Evolutionary conservation across 1,284 basidiomycete genomes (phyloP), one percentile per base, ranked within the genome.

Genomic region (Mycena sp.): DNA sequence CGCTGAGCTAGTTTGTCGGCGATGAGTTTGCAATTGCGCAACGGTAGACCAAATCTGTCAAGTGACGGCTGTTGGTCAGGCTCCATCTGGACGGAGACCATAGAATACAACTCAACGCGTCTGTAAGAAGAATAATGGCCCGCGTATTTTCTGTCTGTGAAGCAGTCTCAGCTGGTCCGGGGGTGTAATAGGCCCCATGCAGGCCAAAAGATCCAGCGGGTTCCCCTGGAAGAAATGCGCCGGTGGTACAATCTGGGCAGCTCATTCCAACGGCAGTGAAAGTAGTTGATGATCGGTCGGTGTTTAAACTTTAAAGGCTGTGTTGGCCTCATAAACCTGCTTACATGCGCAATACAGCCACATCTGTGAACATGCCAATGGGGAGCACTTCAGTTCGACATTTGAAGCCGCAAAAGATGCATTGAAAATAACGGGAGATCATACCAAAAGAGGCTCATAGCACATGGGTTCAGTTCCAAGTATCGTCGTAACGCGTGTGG

Each of bases 11-110:
- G 74, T 23, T 77, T 73, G 72, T 91, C 90, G 0, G 90, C 88
- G 7, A 91, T 77, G 58, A 92, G 78, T 70, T 88, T 90, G 69
- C 79, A 79, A 71, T 90, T 91, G 44, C 81, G 80, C 21, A 89
- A 70, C 0, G 75, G 72, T 11, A 89, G 77, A 1, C 87, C 87
- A 65, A 89, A 90, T 2, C 78, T 10, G 12, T 26, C 29, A n/a
- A 4, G 5, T 11, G n/a, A 19, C 11, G 28, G 38, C 16, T n/a
- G 12, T 6, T 3, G 7, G 43, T 29, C 25, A n/a, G 6, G 5
- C 11, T 16, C 12, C 11, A 9, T 19, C 17, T 0, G 17, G 23
- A 43, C n/a, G n/a, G 2, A 43, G 9, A 26, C 14, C 10, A 19
- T 4, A 1, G 9, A 11, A 23, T 11, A 11, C 40, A 46, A 43